Base-by-base conservation (phyloP, 2,329 filamentous ascomycete genomes). In the Xylaria sp. region DNA sequence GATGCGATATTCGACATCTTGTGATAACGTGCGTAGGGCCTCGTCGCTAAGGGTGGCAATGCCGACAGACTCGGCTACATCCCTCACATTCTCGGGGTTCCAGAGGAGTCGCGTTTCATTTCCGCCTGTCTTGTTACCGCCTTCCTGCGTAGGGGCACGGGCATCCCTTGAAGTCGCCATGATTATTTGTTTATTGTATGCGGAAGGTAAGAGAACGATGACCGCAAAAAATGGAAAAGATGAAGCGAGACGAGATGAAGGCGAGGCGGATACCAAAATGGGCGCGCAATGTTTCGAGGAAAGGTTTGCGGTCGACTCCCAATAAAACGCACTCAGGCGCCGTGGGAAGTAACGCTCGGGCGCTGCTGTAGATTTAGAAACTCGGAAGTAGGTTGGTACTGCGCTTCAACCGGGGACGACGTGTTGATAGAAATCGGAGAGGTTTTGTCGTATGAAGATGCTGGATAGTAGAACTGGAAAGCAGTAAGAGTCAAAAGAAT, bases 21-120 rank as follows among this genome's bases (percentile, higher is more conserved):
- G 92, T 9, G 93, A 90, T 46, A 99, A 86, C 61, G 92, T 89
- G 65, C 95, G 92, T 47, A 94, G 87, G 21, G 95, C 91, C 65
- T 98, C 94, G 63, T 96, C 92, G 74, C 87, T 88, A 46, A 98
- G 84, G 57, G 87, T 85, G 70, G 86, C 82, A 71, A 99, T 94
- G 61, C 95, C 95, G 50, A 98, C 92, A 1, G 95, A 97, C 78
- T 99, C 95, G 69, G 95, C 94, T 64, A 98, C 94, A 76, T 99
- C 95, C 71, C 89, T 89, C 71, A 99, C 92, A 71, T 97, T 98
- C 72, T 99, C 95, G 17, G 92, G 89, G 75, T 97, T 98, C 95
- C 95, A 98, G 70, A 97, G 88, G 25, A 89, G 82, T 42, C 71
- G 67, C 28, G 67, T 67, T 38, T 75, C 74, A 28, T 55, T 60